phyloP scores from a whole-genome alignment of 1,139 yeast species.

The Diutina neorugosa region DNA sequence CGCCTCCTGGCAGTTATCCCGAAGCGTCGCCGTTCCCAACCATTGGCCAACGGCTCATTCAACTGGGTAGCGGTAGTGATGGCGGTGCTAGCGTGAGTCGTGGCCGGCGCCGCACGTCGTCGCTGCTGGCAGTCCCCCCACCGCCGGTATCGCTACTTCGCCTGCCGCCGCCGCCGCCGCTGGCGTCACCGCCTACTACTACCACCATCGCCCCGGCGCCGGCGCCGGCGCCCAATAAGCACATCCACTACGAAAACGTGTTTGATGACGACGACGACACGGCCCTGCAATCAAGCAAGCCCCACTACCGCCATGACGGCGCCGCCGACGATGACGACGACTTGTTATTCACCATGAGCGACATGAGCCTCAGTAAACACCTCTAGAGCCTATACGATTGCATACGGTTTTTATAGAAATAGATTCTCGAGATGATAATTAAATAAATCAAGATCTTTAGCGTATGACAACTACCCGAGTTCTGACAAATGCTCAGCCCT shows the following conservation, averaged over 20 bases:
- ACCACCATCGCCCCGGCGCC: not conserved
- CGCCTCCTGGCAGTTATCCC: constrained; percentile 25
- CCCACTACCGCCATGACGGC: constrained; percentile 3
- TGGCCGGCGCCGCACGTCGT: not conserved
- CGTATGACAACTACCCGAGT: no score
- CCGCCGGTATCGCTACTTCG: constrained; percentile 8
- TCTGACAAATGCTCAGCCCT: no score
- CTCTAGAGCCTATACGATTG: not conserved
- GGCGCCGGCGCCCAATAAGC: constrained; percentile 11
- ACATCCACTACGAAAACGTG: constrained; percentile 35
- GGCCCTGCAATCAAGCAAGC: constrained; percentile 8
- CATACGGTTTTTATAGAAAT: not conserved
- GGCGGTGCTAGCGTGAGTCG: not conserved
- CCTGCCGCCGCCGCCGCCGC: not conserved
- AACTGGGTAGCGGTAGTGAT: constrained; percentile 9
- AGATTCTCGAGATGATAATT: not conserved
- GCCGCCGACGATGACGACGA: constrained; percentile 66
- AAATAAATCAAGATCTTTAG: no score
- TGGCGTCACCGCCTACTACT: not conserved
- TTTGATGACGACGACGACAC: constrained; percentile 38
- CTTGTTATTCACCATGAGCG: constrained; percentile 80
- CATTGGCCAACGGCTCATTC: constrained; percentile 29
- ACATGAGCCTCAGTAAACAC: constrained; percentile 33
- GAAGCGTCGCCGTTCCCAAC: constrained; percentile 27
- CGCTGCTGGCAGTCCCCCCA: not conserved